Conservation (phyloP, 208 protist genomes). For the Plasmodiophora brassicae region DNA sequence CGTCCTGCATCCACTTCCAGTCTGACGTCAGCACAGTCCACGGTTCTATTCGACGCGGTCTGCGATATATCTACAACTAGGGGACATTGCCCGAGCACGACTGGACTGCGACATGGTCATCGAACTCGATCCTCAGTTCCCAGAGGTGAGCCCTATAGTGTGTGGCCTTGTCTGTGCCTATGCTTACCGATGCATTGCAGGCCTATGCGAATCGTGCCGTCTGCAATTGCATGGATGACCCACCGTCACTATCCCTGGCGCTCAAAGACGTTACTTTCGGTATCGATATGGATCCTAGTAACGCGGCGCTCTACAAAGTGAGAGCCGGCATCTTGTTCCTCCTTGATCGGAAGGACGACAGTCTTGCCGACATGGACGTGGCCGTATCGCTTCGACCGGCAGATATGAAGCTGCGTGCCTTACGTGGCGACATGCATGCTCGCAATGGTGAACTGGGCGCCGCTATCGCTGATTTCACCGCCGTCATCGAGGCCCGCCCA, state of each 20-base stretch:
- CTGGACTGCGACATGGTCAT: background rate
- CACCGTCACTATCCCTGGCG: background rate
- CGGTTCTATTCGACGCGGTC: background rate
- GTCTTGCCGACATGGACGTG: background rate
- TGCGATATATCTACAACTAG: background rate
- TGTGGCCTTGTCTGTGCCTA: background rate
- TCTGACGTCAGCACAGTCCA: background rate
- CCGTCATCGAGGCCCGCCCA: background rate
- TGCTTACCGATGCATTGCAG: background rate
- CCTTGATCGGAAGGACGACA: constrained; percentile 15
- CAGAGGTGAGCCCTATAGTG: background rate
- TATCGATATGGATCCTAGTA: background rate
- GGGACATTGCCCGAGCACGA: background rate
- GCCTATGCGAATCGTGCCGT: constrained; percentile 28
- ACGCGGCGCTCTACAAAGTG: background rate
- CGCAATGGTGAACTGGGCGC: background rate
- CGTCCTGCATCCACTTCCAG: background rate
- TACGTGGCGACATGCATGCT: background rate
- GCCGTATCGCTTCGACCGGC: background rate
- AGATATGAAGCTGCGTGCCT: background rate
- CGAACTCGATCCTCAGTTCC: background rate
- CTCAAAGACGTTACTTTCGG: background rate
- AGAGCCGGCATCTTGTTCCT: background rate
- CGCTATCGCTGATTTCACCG: background rate
- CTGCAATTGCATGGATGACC: constrained; percentile 12